Evolutionary conservation across 2,329 filamentous ascomycete species (phyloP).

Genomic region (Fusarium sp.): DNA sequence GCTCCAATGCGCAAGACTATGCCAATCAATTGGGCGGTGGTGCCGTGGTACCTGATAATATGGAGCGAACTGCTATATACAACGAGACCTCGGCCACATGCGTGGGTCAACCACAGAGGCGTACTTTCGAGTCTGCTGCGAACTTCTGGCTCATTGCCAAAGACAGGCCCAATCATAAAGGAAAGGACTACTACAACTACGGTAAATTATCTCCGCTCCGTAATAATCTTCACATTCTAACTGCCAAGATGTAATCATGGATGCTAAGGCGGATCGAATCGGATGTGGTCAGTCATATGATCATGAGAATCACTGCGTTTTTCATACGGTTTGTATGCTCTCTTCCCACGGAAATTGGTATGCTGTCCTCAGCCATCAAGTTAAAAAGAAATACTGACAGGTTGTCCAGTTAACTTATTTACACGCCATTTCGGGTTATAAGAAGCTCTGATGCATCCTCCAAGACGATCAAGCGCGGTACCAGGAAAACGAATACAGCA

Average conservation of each 20-base stretch:
- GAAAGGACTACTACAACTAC: not conserved
- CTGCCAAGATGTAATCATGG: not conserved
- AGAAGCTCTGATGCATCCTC: not conserved
- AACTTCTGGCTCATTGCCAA: not conserved
- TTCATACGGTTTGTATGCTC: not conserved
- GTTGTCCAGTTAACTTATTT: not conserved
- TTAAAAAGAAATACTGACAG: not conserved
- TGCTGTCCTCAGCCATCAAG: not conserved
- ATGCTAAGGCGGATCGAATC: not conserved
- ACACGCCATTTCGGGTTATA: not conserved
- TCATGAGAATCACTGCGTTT: not conserved
- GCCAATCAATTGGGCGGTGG: not conserved
- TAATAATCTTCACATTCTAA: not conserved
- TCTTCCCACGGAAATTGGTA: not conserved
- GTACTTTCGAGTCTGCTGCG: not conserved
- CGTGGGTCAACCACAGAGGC: not conserved
- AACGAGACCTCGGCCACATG: not conserved
- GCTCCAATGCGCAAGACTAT: not conserved
- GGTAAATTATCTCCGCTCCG: not conserved
- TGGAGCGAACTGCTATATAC: not conserved
- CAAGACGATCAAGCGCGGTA: not conserved
- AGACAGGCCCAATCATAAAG: not conserved
- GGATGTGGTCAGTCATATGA: not conserved
- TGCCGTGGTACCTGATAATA: not conserved
- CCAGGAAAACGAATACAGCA: not conserved